Base-by-base conservation (phyloP, 2,329 filamentous ascomycete species). In the Periconia digitata region DNA sequence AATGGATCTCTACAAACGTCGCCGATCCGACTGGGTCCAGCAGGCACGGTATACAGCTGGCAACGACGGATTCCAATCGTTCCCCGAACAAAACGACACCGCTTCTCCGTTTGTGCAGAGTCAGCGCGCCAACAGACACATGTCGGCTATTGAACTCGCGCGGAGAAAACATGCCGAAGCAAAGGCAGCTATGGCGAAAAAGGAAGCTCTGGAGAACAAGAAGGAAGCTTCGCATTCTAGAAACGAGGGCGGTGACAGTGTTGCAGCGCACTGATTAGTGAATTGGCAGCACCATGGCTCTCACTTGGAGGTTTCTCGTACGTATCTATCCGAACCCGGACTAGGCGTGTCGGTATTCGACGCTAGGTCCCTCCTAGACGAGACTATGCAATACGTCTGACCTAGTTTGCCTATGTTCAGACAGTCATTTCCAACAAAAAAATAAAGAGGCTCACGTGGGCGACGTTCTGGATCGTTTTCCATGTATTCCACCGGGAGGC, bases 1-100 rank as follows among this genome's bases (percentile, higher is more conserved):
- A 29, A 85, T 89, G 81, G 86, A 90, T 68, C 70, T 86, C 6
- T 89, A 85, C 69, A 86, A 85, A 63, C 75, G 84, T 22, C 74
- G 79, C 44, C 74, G 82, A 35, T 75, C 73, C 6, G 84, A 87
- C 47, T 90, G 86, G 86, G 76, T 85, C 48, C 76, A 75, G 47
- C 78, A 82, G 56, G 81, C 80, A 10, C 85, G 84, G 44, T 68
- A 69, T 47, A 74, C 73, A 32, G 77, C 75, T n/a, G 75, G 74
- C 41, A 78, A 76, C 49, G 75, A 78, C 10, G 76, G 75, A 0
- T 79, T 79, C 59, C 74, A 77, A 54, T 71, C 70, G 8, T 79
- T 79, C 47, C 74, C 74, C 40, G 81, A 80, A 40, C 59, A 45
- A 40, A 62, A 63, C 8, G 56, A 52, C 41, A 55, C 64, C n/a